Evolutionary conservation across 2,329 filamentous ascomycete genomes (phyloP), one percentile per base, ranked within the genome.

Genomic region (Aspergillus sp.): DNA sequence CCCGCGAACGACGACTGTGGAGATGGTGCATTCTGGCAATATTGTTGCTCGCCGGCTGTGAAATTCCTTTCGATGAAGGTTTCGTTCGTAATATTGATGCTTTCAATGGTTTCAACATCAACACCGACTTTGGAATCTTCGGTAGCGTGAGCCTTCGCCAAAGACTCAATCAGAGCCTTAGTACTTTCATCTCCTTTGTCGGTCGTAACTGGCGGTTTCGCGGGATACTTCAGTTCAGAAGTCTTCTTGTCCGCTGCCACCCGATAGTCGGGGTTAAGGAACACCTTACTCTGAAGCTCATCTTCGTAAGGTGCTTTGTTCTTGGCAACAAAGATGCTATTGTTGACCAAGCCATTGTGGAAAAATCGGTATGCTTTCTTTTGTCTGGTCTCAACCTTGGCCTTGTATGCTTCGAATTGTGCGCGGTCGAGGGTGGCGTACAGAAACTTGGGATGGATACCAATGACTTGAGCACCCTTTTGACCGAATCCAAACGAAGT

Each of bases 401-500:
- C 79, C 73, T 88, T 89, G 84, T 99, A 99, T 57, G 86, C 81
- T 59, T 86, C 79, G 77, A 91, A 99, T 52, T 90, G 89, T 48
- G 87, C 81, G 78, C 93, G 85, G 71, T 98, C 93, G 52, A 99
- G 89, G n/a, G 91, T 89, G 49, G 95, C 95, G 68, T 89, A 99
- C 57, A 99, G 85, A 77, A 98, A 99, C 79, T 90, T 93, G 71
- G 96, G 91, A 75, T 99, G 95, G 52, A 99, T 89, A 82, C 93
- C 95, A 70, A 99, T 96, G 44, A 90, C 93, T 77, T 99, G 96
- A 24, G 95, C 91, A 72, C 95, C 95, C 86, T 99, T 99, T 78
- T 99, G 95, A 67, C 95, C 95, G 82, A 99, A 99, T 77, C 95
- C 95, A 76, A 99, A 99, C 0, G 96, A 99, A 6, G 96, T 99